Conservation (phyloP, 345 rosid species). For the Atalantia buxifolia region DNA sequence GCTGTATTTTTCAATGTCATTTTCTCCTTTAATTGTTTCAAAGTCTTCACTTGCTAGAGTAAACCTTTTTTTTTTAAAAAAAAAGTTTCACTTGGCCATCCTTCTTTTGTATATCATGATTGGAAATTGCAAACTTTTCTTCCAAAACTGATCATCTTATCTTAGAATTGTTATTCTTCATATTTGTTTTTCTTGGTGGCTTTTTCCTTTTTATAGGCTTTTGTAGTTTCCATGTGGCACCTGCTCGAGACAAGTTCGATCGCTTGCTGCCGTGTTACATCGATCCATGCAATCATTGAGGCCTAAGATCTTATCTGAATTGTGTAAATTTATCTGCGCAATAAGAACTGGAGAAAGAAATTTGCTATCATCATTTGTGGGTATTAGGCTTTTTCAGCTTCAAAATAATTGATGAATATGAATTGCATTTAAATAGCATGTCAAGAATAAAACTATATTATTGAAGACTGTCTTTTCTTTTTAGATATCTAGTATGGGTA, state of each 20-base stretch:
- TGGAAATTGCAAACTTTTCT: conserved; percentile 8
- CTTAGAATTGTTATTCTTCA: background rate
- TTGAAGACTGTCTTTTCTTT: background rate
- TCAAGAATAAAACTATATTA: background rate
- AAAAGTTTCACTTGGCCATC: background rate
- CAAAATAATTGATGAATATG: background rate
- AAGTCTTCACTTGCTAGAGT: background rate
- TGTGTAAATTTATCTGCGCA: too few relatives aligned
- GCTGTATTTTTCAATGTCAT: conserved; percentile 19
- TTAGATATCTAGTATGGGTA: background rate
- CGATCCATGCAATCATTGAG: background rate
- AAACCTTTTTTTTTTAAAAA: background rate
- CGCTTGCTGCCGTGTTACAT: background rate
- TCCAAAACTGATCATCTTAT: background rate
- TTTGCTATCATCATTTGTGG: background rate
- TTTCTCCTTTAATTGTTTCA: conserved; percentile 4
- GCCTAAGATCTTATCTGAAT: background rate
- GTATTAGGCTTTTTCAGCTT: too few relatives aligned
- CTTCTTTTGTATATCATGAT: background rate
- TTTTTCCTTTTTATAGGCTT: background rate
- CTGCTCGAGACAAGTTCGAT: background rate
- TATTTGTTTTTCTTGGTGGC: background rate
- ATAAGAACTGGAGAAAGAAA: background rate
- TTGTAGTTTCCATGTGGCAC: background rate
- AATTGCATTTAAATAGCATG: background rate